A percentile compares a stretch with the other conserved stretches of the same genome.
These are phyloP conservation scores for Taphrina pruni DNA, from an alignment of 1,139 yeast species.

Conservation along the genomic window DNA sequence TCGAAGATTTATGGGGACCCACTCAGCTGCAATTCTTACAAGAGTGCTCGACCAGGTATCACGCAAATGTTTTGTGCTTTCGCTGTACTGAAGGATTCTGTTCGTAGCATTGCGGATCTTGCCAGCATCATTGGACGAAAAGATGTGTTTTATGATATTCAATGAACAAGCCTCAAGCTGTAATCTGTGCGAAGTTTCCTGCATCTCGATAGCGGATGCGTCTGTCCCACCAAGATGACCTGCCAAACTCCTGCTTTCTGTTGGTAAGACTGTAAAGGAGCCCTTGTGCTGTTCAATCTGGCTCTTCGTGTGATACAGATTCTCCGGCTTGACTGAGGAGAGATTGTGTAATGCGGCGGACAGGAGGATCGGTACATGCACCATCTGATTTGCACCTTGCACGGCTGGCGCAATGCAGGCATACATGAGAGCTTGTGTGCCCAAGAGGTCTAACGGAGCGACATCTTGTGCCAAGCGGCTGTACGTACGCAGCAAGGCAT, in stretches of 20 bases:
- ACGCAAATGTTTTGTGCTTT: slow-evolving; percentile 47
- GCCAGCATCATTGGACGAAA: slow-evolving; percentile 53
- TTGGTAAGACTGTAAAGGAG: neutral
- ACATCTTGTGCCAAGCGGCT: slow-evolving; percentile 44
- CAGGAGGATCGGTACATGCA: neutral
- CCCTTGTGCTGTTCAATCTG: slow-evolving; percentile 10
- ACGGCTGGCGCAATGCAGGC: slow-evolving; percentile 26
- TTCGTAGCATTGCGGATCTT: slow-evolving; percentile 53
- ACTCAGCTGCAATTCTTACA: slow-evolving; percentile 69
- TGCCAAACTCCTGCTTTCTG: neutral
- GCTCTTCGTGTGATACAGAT: slow-evolving; percentile 12
- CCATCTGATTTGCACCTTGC: neutral
- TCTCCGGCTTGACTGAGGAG: slow-evolving; percentile 5
- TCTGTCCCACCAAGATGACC: neutral
- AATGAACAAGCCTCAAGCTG: slow-evolving; percentile 41
- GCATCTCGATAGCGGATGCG: neutral
- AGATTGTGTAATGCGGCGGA: slow-evolving; percentile 14
- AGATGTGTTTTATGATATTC: slow-evolving; percentile 52
- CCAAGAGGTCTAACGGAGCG: slow-evolving; percentile 4
- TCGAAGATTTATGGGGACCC: slow-evolving; percentile 88
- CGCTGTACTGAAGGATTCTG: slow-evolving; percentile 51
- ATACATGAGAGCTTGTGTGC: slow-evolving; percentile 13
- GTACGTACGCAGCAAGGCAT: slow-evolving; percentile 52
- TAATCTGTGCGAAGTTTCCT: neutral
- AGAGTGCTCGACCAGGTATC: slow-evolving; percentile 63